Evolutionary conservation across 1,284 basidiomycete genomes (phyloP), one percentile per base, ranked within the genome.

Genomic region (Fomes fomentarius): DNA sequence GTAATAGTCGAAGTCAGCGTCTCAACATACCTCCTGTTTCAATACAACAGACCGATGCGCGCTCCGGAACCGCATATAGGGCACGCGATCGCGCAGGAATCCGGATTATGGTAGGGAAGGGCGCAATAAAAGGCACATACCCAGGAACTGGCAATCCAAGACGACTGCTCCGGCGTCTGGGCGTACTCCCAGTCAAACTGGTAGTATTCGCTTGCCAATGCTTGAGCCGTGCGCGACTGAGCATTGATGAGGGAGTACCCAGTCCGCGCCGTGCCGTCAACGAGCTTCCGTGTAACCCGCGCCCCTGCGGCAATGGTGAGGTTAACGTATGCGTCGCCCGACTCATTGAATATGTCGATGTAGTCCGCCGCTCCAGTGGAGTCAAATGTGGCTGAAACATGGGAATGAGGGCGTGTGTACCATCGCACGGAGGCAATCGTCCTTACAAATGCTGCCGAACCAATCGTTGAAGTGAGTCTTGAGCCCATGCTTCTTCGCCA

Each of bases 81-180:
- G n/a, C n/a, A n/a, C n/a, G n/a, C n/a, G n/a, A n/a, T n/a, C n/a
- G 28, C 28, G 28, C 28, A 7, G 28, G 28, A 12, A 30, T 30
- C 7, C 28, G 12, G 7, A 30, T 6, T 6, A 30, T 12, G 12
- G 28, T 30, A 12, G 7, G 12, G 28, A 7, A 12, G 7, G 28
- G 28, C 28, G 28, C 12, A 12, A 15, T 7, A 37, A 5, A n/a
- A n/a, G 12, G 35, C 15, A 56, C 61, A 35, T 63, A 84, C 84
- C 83, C 81, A 83, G 12, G 83, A 77, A 4, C 82, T 77, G 8
- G 83, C 83, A 24, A 87, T 74, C 74, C 79, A 81, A 0, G 85
- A 87, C 0, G 80, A 82, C 65, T 85, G 74, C 41, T 82, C 82
- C 0, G 84, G 85, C 15, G 79, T 77, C 63, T 85, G 76, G 26